Base-by-base conservation (phyloP, 1,139 yeast species). In the Kodamaea arcana region DNA sequence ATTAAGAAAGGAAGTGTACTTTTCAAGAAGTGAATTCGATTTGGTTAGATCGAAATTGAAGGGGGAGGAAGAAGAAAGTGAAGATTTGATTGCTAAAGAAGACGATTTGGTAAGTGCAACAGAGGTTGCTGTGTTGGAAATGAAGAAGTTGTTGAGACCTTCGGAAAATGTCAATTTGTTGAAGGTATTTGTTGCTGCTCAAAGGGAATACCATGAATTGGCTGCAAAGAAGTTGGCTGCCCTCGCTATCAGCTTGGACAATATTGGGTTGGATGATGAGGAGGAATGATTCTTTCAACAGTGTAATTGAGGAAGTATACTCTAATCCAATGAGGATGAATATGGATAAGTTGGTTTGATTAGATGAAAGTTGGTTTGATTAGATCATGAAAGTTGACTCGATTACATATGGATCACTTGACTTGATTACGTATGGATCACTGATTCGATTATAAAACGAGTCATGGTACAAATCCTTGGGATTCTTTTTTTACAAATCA, bases 51-150 rank as follows among this genome's bases (percentile, higher is more conserved):
- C 68, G 27, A 62, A 58, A 39, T 50, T 54, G 29, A 49, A 50
- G 29, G 56, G 53, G 23, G 50, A 50, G 17, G 69, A 62, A 26
- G 51, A 47, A 35, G 69, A 75, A 45, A 66, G 68, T 46, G 74
- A 70, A 43, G 78, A 75, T 36, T 62, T 83, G 45, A 87, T 83
- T 45, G 62, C 70, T 30, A 71, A 75, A 45, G 94, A 84, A 58
- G 94, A 84, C 52, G 90, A 81, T 43, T 72, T 83, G 47, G 92
- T 83, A 22, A 74, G 80, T 49, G 84, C 86, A 17, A 83, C 88
- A 7, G 82, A 82, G 40, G 65, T 70, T 22, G 92, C 92, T 1
- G 92, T 82, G n/a, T 73, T 76, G 47, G 78, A 78, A 37, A 83
- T 84, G 92, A 79, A 81, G 57, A 75, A 71, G 43, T 65, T 83